Percentiles rank a stretch among this genome's conserved stretches.
phyloP scores from a whole-genome alignment of 2,329 filamentous ascomycete species.

The Fusarium nanum region DNA sequence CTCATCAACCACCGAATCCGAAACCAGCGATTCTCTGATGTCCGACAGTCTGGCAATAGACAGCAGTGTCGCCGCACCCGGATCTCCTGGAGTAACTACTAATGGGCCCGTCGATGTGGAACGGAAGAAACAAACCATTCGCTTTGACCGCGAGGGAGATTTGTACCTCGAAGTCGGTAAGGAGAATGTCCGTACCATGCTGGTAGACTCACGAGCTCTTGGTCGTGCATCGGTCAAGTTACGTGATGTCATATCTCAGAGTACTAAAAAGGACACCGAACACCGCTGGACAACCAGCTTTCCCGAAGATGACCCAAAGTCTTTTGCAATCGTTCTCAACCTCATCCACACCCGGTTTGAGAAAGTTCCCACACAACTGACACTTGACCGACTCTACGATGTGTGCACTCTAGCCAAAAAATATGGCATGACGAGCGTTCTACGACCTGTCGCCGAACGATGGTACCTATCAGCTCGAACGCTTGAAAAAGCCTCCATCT shows the following conservation, averaged over 20 bases:
- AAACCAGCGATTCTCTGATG: not conserved
- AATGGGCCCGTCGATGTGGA: not conserved
- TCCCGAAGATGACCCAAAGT: constrained; percentile 5
- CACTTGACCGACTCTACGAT: constrained; percentile 12
- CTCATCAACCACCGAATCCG: not conserved
- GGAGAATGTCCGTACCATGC: constrained; percentile 5
- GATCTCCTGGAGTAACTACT: not conserved
- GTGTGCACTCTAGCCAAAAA: constrained; percentile 27
- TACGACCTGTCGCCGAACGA: constrained; percentile 28
- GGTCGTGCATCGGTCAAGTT: constrained; percentile 12
- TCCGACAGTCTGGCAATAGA: not conserved
- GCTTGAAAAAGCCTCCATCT: not conserved
- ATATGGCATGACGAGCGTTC: constrained; percentile 28
- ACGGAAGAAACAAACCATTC: not conserved
- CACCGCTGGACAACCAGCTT: constrained; percentile 9
- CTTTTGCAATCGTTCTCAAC: constrained; percentile 24
- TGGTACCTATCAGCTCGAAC: constrained; percentile 11
- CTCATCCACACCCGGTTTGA: constrained; percentile 22
- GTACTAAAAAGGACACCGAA: not conserved
- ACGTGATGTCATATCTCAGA: not conserved
- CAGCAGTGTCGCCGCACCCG: not conserved
- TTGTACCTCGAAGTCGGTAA: constrained; percentile 12
- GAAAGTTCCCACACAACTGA: not conserved
- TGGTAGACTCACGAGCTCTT: constrained; percentile 27
- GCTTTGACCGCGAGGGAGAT: constrained; percentile 21